Evolutionary conservation across 805 yeast species (phyloP).

Genomic region (Ogataea ramenticola): DNA sequence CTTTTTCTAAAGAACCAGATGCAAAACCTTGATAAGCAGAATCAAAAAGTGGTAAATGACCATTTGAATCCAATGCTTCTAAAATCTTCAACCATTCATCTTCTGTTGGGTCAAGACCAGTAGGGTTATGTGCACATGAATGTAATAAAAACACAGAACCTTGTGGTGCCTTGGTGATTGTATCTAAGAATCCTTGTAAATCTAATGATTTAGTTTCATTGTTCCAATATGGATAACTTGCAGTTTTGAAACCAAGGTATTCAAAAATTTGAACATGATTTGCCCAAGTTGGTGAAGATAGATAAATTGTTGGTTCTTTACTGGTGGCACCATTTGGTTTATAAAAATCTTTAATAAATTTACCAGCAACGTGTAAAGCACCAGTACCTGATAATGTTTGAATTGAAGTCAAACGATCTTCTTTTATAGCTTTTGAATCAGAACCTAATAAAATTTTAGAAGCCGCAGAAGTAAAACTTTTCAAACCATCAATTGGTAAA

Average conservation of each 20-base stretch:
- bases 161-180: conserved; percentile 58
- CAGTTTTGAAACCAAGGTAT: conserved; percentile 58
- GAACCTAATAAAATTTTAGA: conserved; percentile 67
- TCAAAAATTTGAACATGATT: conserved; percentile 84
- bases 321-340: conserved; percentile 15
- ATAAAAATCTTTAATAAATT: conserved; percentile 49
- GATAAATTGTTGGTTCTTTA: conserved; percentile 43
- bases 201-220: conserved; percentile 61
- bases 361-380: conserved; percentile 85
- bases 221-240: conserved; percentile 83
- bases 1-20: conserved; percentile 74
- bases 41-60: conserved; percentile 82
- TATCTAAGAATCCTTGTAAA: conserved; percentile 54
- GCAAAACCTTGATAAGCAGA: conserved; percentile 98
- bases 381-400: conserved; percentile 88
- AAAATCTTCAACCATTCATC: conserved; percentile 76
- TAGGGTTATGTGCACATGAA: conserved; percentile 97
- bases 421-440: conserved; percentile 43
- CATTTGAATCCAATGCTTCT: conserved; percentile 47
- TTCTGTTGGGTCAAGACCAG: conserved; percentile 87
- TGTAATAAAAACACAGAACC: conserved; percentile 83
- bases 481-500: conserved; percentile 73
- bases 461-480: conserved; percentile 60
- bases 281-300: conserved; percentile 96
- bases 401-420: conserved; percentile 48